These are phyloP conservation scores for Fraxinus excelsior DNA, from an alignment of 257 asterid genomes.

Conservation along the genomic window DNA sequence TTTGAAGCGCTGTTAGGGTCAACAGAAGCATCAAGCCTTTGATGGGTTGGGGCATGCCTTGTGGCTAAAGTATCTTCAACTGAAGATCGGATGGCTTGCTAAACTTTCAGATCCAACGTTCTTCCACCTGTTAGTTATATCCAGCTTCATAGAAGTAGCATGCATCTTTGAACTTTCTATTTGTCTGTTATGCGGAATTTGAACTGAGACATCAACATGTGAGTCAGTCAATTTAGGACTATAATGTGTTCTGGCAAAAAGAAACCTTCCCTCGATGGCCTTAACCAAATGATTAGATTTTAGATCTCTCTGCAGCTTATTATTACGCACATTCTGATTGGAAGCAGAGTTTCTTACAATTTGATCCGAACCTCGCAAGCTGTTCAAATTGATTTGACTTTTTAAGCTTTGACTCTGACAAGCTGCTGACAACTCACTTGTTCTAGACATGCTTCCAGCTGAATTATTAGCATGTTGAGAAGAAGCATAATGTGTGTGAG, in stretches of 20 bases:
- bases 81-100: constrained; percentile 48
- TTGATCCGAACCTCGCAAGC: too few relatives aligned
- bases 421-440: constrained; percentile 41
- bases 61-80: constrained; percentile 45
- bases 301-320: constrained; percentile 49
- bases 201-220: constrained; percentile 49
- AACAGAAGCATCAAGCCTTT: constrained; percentile 45
- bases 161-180: constrained; percentile 52
- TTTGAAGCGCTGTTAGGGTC: constrained; percentile 52
- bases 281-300: constrained; percentile 55
- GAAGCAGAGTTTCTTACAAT: constrained; percentile 38
- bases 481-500: constrained; percentile 27
- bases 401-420: constrained; percentile 49
- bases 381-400: constrained; percentile 39
- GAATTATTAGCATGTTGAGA: constrained; percentile 42
- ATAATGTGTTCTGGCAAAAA: constrained; percentile 77
- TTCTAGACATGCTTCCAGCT: constrained; percentile 36
- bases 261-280: constrained; percentile 61
- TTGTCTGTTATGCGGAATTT: constrained; percentile 38
- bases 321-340: constrained; percentile 43
- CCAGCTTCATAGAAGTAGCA: constrained; percentile 43
- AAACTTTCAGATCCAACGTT: constrained; percentile 52
- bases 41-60: constrained; percentile 46
- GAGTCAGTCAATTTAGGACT: constrained; percentile 92
- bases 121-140: constrained; percentile 51